Evolutionary conservation across 345 rosid genomes (phyloP).

Genomic region (Aethionema arabicum): DNA sequence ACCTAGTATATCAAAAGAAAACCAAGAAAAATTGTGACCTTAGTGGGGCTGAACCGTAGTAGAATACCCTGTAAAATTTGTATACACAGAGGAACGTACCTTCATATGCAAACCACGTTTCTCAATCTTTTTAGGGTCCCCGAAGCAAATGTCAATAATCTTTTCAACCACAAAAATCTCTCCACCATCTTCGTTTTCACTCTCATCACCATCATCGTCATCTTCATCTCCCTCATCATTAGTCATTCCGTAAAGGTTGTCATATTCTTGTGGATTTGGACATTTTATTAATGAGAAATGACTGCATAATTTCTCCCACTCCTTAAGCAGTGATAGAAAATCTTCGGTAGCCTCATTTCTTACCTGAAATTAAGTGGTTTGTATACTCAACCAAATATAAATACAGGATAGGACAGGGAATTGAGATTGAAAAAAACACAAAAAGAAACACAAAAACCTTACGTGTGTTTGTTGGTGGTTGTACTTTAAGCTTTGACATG

Average conservation of each 20-base stretch:
- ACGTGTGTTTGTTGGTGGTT: conserved; percentile 73
- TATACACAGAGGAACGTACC: conserved; percentile 42
- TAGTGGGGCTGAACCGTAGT: not conserved
- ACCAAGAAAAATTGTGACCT: not conserved
- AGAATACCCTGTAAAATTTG: not conserved
- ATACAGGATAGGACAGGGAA: not conserved
- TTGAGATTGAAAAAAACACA: not conserved
- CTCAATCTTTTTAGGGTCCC: conserved; percentile 45
- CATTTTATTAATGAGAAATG: conserved; percentile 42
- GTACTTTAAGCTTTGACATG: conserved; percentile 53
- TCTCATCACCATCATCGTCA: conserved; percentile 31
- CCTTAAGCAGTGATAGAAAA: conserved; percentile 51
- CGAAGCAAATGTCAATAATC: conserved; percentile 48
- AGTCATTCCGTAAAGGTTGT: conserved; percentile 21
- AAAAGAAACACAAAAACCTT: not conserved
- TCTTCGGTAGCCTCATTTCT: conserved; percentile 66
- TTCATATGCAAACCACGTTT: conserved; percentile 45
- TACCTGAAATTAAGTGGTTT: conserved; percentile 42
- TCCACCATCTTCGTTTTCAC: conserved; percentile 28
- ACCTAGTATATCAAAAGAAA: conserved; percentile 43
- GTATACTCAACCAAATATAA: not conserved
- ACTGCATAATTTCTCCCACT: conserved; percentile 60
- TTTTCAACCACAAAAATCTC: conserved; percentile 60
- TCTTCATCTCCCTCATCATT: conserved; percentile 32
- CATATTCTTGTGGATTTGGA: conserved; percentile 29